Base-by-base conservation (phyloP, 768 basidiomycete genomes). In the Mycena crocata region DNA sequence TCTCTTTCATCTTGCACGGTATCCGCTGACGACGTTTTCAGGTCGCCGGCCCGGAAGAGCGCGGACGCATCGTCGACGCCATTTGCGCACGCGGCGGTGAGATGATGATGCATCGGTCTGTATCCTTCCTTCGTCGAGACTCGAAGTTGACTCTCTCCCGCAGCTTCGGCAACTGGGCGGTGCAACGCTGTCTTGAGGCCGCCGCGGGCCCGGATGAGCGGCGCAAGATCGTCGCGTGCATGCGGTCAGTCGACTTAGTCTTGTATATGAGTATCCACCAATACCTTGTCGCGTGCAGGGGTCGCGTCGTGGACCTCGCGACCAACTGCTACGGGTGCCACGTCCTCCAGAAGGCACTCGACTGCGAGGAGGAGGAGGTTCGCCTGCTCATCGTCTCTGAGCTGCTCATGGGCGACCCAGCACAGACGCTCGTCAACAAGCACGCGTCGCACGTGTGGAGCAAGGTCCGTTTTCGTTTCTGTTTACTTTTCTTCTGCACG, bases 401-500 rank as follows among this genome's bases (percentile, higher is more conserved):
- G 75, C 85, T 95, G 44, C 86, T 95, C 46, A 84, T 91, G 24
- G 92, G 93, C 2, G 94, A 95, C 74, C 94, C 93, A 10, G 92
- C 93, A 1, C 87, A 93, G 75, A 95, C 94, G 7, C 83, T 95
- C 31, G 91, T 95, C 10, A 95, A 95, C 77, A 95, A 95, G 76
- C 94, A 95, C 75, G 93, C 93, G 1, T 93, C 93, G 51, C 94
- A 95, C 75, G 94, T 95, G 34, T 95, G 94, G 93, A 94, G 93
- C 80, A 95, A 95, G 85, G 92, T 92, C n/a, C n/a, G 68, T 24
- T 75, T 61, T 17, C 9, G 8, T 48, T 30, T 26, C 32, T 31
- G 45, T 54, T 35, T n/a, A 17, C 15, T 56, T 63, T 28, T 24
- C 70, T 28, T 44, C 39, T 39, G 23, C 49, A 39, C 55, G 50